Evolutionary conservation across 2,329 filamentous ascomycete genomes (phyloP).

Genomic region (Penicillium freii): DNA sequence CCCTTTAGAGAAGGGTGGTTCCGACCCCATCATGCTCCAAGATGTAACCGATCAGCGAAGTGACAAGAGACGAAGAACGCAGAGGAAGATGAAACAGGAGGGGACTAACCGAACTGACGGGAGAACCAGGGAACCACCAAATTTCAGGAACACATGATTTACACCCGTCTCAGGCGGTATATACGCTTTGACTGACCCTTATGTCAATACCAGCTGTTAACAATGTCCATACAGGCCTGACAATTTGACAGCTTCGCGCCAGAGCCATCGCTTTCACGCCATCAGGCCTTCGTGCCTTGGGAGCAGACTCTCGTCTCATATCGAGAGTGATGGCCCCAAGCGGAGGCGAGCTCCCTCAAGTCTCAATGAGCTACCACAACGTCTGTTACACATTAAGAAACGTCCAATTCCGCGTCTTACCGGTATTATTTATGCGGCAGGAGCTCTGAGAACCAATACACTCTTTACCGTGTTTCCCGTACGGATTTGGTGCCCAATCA

Average conservation of each 20-base stretch:
- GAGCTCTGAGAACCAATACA: background rate
- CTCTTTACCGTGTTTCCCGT: background rate
- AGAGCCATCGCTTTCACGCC: background rate
- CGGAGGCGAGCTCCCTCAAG: background rate
- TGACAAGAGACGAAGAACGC: background rate
- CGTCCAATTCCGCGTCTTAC: background rate
- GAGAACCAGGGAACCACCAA: background rate
- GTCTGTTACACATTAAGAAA: background rate
- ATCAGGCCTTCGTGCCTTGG: background rate
- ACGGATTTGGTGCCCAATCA: background rate
- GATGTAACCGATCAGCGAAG: background rate
- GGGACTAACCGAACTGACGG: constrained; percentile 6
- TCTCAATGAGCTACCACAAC: background rate
- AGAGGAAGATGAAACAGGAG: background rate
- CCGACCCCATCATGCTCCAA: background rate
- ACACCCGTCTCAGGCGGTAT: background rate
- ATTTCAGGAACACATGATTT: background rate
- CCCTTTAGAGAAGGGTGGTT: background rate
- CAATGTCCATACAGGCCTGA: background rate
- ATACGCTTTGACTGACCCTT: background rate
- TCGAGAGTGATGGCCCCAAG: background rate
- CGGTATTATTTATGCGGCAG: background rate
- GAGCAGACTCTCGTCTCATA: background rate
- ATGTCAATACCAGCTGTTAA: background rate
- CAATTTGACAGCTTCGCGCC: background rate